phyloP scores from a whole-genome alignment of 2,329 filamentous ascomycete species.

The Phyllosticta citribraziliensis region DNA sequence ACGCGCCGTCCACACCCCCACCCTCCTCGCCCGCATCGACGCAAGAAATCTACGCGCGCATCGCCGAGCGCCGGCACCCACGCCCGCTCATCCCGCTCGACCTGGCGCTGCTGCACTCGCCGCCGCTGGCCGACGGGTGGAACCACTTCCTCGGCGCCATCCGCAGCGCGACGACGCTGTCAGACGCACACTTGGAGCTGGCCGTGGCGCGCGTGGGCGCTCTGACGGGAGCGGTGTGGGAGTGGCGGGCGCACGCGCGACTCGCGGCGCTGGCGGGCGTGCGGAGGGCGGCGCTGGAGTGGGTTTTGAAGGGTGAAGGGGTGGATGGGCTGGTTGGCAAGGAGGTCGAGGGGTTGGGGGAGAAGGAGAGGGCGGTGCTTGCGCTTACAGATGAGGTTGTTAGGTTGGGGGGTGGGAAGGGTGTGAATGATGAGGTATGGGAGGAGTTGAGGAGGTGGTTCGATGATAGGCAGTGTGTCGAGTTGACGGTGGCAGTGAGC shows the following conservation, averaged over 20 bases:
- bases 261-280: slow-evolving; percentile 52
- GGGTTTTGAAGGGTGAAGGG: slow-evolving; percentile 40
- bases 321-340: slow-evolving; percentile 28
- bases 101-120: slow-evolving; percentile 44
- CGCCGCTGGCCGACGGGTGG: slow-evolving; percentile 49
- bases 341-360: slow-evolving; percentile 10
- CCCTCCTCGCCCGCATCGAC: slow-evolving; percentile 34
- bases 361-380: slow-evolving; percentile 44
- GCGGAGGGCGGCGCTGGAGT: slow-evolving; percentile 53
- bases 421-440: slow-evolving; percentile 61
- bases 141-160: slow-evolving; percentile 49
- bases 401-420: slow-evolving; percentile 41
- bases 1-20: slow-evolving; percentile 40
- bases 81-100: slow-evolving; percentile 45
- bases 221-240: slow-evolving; percentile 74
- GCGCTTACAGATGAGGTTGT: slow-evolving; percentile 80
- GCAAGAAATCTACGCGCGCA: slow-evolving; percentile 40
- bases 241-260: slow-evolving; percentile 66
- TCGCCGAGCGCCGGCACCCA: slow-evolving; percentile 43
- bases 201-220: slow-evolving; percentile 73
- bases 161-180: slow-evolving; percentile 42
- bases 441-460: slow-evolving; percentile 51
- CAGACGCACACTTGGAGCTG: slow-evolving; percentile 56
- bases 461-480: slow-evolving; percentile 63
- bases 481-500: slow-evolving; percentile 69